Evolutionary conservation across 2,329 filamentous ascomycete species (phyloP), one percentile per base, ranked within the genome.

Genomic region (Diaporthe citrichinensis): DNA sequence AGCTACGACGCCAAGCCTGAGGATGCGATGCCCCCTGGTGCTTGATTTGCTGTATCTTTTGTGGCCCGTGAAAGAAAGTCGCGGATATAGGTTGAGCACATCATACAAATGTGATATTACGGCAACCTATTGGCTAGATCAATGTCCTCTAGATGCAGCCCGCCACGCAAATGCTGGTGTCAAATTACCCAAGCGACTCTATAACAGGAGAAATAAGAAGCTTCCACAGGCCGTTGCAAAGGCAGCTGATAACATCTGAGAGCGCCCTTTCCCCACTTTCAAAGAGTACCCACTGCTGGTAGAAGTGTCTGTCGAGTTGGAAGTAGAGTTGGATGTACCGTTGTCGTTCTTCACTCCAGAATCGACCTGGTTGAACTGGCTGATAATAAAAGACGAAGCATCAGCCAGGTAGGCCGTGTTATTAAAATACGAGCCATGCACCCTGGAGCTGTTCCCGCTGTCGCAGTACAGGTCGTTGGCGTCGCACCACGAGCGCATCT

Each of bases 1-100:
- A 85, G 85, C 39, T 89, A 89, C 78, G 83, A 85, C 74, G 86
- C 84, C 9, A 84, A 83, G 73, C 87, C 87, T 2, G 85, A 81
- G 23, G 84, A 84, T 77, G 82, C 83, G 25, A 86, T 88, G 80
- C 86, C 86, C 28, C n/a, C 77, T 3, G 77, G 65, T n/a, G 49
- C 65, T 53, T 68, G 34, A 68, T 36, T 67, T 31, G 9, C 76
- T 9, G 78, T 36, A 71, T 76, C 3, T 4, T 8, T 31, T 2
- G 10, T n/a, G n/a, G 6, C 12, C 5, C 17, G 17, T 15, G 2
- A 9, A 28, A 9, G 17, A 15, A 15, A 17, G 2, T 3, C 2
- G 9, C 5, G 17, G 14, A 41, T 49, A 31, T 49, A 0, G 4
- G 7, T 25, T 31, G 59, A 31, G 6, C 10, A 53, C 1, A 12